These are phyloP conservation scores for Colletotrichum sp. DNA, from an alignment of 2,329 filamentous ascomycete genomes.

Conservation along the genomic window DNA sequence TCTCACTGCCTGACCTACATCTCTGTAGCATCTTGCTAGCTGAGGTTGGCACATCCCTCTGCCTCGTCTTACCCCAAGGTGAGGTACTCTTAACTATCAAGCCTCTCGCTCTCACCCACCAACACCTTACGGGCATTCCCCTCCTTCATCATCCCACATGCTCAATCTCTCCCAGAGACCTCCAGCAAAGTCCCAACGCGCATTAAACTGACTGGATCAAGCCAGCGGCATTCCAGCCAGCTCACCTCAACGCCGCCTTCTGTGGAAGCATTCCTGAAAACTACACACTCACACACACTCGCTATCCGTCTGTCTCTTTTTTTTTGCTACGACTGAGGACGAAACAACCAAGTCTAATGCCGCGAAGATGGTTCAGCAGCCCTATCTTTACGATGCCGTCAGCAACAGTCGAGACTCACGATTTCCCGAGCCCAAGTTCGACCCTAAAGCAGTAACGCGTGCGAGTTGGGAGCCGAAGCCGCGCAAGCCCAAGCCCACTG, in stretches of 20 bases:
- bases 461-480: conserved; percentile 74
- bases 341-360: background rate
- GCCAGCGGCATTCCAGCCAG: conserved; percentile 1
- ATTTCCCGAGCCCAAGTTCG: conserved; percentile 67
- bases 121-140: background rate
- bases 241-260: background rate
- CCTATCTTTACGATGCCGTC: conserved; percentile 74
- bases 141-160: conserved; percentile 1
- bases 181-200: background rate
- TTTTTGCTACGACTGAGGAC: background rate
- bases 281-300: background rate
- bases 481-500: conserved; percentile 69
- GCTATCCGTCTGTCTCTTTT: background rate
- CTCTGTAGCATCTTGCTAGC: background rate
- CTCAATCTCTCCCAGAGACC: background rate
- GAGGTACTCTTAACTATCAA: background rate
- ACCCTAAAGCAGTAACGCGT: conserved; percentile 85
- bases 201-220: background rate
- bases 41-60: background rate
- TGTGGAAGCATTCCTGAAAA: background rate
- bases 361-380: conserved; percentile 45
- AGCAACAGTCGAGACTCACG: conserved; percentile 57
- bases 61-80: background rate
- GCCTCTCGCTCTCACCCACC: background rate
- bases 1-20: background rate